These are phyloP conservation scores for Hypoxylon intermedium DNA, from an alignment of 495 filamentous ascomycete genomes.

Conservation along the genomic window DNA sequence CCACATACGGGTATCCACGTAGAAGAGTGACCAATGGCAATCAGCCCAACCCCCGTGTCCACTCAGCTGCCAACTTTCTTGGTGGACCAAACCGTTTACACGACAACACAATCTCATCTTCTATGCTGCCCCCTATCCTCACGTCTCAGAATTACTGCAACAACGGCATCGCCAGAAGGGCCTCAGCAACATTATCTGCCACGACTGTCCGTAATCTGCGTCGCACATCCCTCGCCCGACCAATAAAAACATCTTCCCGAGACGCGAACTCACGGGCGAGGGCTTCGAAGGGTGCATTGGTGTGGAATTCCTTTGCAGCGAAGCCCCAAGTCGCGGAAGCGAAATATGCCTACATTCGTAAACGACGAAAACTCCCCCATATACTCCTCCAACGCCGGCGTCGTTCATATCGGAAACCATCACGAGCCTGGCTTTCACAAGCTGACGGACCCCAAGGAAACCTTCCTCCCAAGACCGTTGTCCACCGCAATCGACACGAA, in stretches of 20 bases:
- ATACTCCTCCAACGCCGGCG: constrained; percentile 49
- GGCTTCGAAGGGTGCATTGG: constrained; percentile 32
- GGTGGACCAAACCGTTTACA: constrained; percentile 25
- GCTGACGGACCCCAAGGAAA: constrained; percentile 39
- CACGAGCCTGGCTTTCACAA: constrained; percentile 43
- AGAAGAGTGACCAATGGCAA: constrained; percentile 16
- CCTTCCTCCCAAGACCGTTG: constrained; percentile 26
- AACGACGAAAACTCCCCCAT: constrained; percentile 58
- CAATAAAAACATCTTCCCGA: constrained; percentile 7
- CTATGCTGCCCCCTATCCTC: constrained; percentile 24
- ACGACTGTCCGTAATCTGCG: background rate
- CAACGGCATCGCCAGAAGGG: constrained; percentile 11
- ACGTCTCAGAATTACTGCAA: constrained; percentile 17
- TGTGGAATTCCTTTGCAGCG: constrained; percentile 13
- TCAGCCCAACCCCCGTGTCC: constrained; percentile 10
- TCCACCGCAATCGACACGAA: constrained; percentile 44
- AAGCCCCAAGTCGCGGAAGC: constrained; percentile 35
- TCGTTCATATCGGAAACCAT: constrained; percentile 47
- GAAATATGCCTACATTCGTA: constrained; percentile 66
- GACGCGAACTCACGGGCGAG: constrained; percentile 22
- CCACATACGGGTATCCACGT: constrained; percentile 30
- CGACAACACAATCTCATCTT: constrained; percentile 37
- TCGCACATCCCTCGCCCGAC: constrained; percentile 29
- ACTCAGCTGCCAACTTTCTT: constrained; percentile 39
- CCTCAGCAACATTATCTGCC: constrained; percentile 6